Percentiles rank a stretch among this genome's conserved stretches.
Evolutionary conservation across 495 filamentous ascomycete species (phyloP).

Genomic region (Xylaria flabelliformis): DNA sequence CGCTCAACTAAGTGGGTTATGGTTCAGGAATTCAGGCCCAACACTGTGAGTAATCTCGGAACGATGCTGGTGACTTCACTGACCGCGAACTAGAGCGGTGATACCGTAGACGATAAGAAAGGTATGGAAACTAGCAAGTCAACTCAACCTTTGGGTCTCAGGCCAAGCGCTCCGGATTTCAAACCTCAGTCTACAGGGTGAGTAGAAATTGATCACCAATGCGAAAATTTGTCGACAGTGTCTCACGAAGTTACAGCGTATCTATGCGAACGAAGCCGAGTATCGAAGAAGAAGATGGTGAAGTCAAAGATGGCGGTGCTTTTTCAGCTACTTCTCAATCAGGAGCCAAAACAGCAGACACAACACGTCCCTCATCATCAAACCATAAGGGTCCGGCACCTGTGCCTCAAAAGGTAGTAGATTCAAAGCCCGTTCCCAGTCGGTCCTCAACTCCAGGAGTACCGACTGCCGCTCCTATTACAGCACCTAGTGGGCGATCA

Average conservation of each 20-base stretch:
- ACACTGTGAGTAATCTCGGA: slow-evolving; percentile 52
- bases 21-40: slow-evolving; percentile 75
- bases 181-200: slow-evolving; percentile 44
- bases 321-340: slow-evolving; percentile 17
- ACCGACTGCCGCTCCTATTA: slow-evolving; percentile 26
- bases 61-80: slow-evolving; percentile 31
- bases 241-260: slow-evolving; percentile 44
- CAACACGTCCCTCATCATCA: slow-evolving; percentile 19
- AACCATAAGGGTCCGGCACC: slow-evolving; percentile 27
- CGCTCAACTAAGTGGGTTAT: slow-evolving; percentile 83
- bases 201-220: slow-evolving; percentile 21
- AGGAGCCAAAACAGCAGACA: slow-evolving; percentile 29
- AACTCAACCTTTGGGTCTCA: slow-evolving; percentile 39
- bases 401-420: slow-evolving; percentile 29
- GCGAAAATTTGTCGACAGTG: background rate
- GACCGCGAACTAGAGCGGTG: slow-evolving; percentile 44
- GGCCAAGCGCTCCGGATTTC: slow-evolving; percentile 54
- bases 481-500: slow-evolving; percentile 27
- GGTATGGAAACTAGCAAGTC: slow-evolving; percentile 33
- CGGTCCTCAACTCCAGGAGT: slow-evolving; percentile 40
- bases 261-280: slow-evolving; percentile 43
- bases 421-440: slow-evolving; percentile 32
- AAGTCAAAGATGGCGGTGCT: slow-evolving; percentile 71
- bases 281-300: slow-evolving; percentile 77
- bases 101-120: slow-evolving; percentile 45